These are phyloP conservation scores for Corchorus olitorius DNA, from an alignment of 345 rosid species.

Conservation along the genomic window DNA sequence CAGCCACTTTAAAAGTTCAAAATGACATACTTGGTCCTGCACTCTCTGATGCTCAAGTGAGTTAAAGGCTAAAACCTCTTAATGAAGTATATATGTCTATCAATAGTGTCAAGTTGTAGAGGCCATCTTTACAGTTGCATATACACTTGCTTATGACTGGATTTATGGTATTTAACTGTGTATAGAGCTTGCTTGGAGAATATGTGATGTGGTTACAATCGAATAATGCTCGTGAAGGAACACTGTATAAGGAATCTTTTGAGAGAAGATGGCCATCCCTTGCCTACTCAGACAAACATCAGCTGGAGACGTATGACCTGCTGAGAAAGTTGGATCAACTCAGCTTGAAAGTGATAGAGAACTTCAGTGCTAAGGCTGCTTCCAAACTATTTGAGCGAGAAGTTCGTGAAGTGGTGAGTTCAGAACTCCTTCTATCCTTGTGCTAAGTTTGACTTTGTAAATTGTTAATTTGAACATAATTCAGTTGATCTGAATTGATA, in stretches of 20 bases:
- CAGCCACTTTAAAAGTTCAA: conserved; percentile 64
- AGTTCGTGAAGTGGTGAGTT: conserved; percentile 80
- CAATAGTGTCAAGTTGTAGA: not conserved
- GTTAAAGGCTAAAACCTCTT: conserved; percentile 29
- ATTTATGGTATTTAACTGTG: not conserved
- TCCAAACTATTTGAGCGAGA: conserved; percentile 70
- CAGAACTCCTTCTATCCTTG: not conserved
- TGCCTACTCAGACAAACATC: conserved; percentile 40
- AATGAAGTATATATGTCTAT: not conserved
- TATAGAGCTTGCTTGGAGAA: conserved; percentile 71
- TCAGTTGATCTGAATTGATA: conserved; percentile 16
- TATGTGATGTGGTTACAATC: conserved; percentile 70
- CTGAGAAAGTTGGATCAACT: conserved; percentile 48
- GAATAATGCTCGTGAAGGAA: conserved; percentile 64
- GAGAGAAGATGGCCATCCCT: conserved; percentile 70
- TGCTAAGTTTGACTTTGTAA: not conserved
- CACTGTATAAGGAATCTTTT: conserved; percentile 66
- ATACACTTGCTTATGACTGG: conserved; percentile 1
- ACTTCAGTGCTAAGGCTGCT: conserved; percentile 57
- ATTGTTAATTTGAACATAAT: not conserved
- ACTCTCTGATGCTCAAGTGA: conserved; percentile 69
- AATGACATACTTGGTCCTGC: conserved; percentile 81
- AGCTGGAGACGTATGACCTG: conserved; percentile 48
- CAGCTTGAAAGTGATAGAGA: conserved; percentile 59
- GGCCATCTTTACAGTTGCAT: not conserved